A percentile compares a stretch with the other conserved stretches of the same genome.
Conservation (phyloP, 495 filamentous ascomycete species). For the Neurospora tetraspora region DNA sequence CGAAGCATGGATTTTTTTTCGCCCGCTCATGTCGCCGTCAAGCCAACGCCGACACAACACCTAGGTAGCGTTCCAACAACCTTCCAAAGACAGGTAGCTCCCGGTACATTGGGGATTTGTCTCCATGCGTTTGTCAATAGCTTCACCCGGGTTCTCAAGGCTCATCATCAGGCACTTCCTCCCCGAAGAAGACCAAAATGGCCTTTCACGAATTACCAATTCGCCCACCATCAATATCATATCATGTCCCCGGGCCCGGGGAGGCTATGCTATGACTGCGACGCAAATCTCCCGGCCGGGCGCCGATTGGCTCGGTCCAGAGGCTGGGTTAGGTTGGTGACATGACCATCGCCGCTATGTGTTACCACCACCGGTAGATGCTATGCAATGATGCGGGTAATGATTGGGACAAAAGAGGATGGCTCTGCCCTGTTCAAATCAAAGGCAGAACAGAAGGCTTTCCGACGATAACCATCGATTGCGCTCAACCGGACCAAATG, state of each 20-base stretch:
- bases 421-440: neutral
- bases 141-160: neutral
- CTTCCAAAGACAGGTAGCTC: neutral
- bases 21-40: too few species aligned
- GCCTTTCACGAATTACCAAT: too few species aligned
- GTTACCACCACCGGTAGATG: neutral
- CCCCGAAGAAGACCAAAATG: neutral
- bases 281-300: neutral
- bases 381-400: neutral
- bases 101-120: neutral
- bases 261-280: neutral
- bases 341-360: neutral
- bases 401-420: neutral
- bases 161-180: neutral
- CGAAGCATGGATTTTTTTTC: too few species aligned
- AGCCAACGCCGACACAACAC: too few species aligned
- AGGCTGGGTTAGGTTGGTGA: neutral
- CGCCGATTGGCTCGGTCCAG: neutral
- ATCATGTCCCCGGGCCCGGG: neutral
- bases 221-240: neutral
- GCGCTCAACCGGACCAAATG: neutral
- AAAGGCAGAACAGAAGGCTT: neutral
- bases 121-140: neutral
- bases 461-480: neutral
- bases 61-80: too few species aligned